These are phyloP conservation scores for Claviceps pusilla DNA, from an alignment of 2,329 filamentous ascomycete genomes.

Conservation along the genomic window DNA sequence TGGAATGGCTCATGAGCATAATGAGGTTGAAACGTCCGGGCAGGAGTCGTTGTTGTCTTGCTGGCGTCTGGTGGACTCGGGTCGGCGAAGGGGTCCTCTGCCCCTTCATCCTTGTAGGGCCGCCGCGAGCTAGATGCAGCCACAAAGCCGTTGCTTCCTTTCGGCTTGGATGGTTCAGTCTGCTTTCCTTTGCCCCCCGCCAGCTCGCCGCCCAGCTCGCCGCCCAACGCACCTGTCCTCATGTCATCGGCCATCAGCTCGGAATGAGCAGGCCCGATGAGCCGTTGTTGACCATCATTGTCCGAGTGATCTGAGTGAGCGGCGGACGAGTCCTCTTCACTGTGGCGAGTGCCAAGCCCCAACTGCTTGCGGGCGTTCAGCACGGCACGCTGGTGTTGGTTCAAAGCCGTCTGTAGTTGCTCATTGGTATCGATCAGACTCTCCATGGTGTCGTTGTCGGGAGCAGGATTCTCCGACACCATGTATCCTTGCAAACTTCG, in stretches of 20 bases:
- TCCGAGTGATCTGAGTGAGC: constrained; percentile 15
- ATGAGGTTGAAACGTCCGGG: constrained; percentile 9
- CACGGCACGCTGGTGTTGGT: constrained; percentile 69
- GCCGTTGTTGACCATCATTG: constrained; percentile 2
- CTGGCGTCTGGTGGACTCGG: constrained; percentile 8
- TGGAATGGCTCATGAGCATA: constrained; percentile 24
- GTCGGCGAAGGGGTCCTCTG: constrained; percentile 23
- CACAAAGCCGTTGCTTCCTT: constrained; percentile 7
- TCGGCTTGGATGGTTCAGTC: constrained; percentile 14
- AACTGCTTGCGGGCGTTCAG: constrained; percentile 45
- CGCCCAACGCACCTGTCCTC: not conserved
- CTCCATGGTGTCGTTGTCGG: constrained; percentile 88
- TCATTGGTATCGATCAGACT: constrained; percentile 91
- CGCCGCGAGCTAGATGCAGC: constrained; percentile 13
- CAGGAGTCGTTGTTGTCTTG: constrained; percentile 6
- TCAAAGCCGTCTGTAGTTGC: constrained; percentile 67
- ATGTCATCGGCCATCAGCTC: not conserved
- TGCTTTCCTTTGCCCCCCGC: constrained; percentile 20
- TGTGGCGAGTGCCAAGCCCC: constrained; percentile 21
- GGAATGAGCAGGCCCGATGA: not conserved
- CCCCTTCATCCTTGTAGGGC: constrained; percentile 11
- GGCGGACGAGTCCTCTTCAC: constrained; percentile 13
- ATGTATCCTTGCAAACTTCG: constrained; percentile 79
- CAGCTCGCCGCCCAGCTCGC: not conserved
- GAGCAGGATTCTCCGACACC: constrained; percentile 57